A percentile compares a stretch with the other conserved stretches of the same genome.
phyloP scores from a whole-genome alignment of 805 yeast species.

The Suhomyces sp. region DNA sequence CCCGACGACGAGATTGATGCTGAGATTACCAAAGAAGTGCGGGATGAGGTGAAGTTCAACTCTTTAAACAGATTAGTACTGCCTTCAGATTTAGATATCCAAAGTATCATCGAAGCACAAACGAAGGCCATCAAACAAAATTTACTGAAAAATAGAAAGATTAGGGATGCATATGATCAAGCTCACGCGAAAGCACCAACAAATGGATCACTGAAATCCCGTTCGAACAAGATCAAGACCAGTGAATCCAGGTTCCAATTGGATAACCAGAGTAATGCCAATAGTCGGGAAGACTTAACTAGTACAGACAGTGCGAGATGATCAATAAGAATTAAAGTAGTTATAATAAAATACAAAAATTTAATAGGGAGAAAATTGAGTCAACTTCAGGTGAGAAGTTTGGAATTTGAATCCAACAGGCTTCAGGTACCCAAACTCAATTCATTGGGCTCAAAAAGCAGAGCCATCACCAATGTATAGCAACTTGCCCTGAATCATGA shows the following conservation, averaged over 20 bases:
- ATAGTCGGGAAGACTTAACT: slow-evolving; percentile 18
- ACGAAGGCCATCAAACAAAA: slow-evolving; percentile 35
- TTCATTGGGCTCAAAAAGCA: too few species aligned
- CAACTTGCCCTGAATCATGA: too few species aligned
- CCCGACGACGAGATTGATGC: slow-evolving; percentile 41
- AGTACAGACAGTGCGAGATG: too few species aligned
- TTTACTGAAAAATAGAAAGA: slow-evolving; percentile 41
- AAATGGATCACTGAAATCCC: too few species aligned
- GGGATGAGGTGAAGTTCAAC: slow-evolving; percentile 39
- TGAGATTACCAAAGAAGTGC: slow-evolving; percentile 36
- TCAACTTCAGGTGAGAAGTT: too few species aligned
- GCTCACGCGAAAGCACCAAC: neutral
- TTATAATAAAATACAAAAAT: too few species aligned
- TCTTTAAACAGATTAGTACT: slow-evolving; percentile 30
- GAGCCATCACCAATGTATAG: too few species aligned
- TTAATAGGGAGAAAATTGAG: too few species aligned
- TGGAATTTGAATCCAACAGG: too few species aligned
- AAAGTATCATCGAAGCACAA: slow-evolving; percentile 38
- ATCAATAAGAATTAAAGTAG: too few species aligned
- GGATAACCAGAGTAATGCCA: slow-evolving; percentile 29
- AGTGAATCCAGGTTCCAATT: slow-evolving; percentile 14
- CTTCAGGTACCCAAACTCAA: too few species aligned
- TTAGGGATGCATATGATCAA: slow-evolving; percentile 39
- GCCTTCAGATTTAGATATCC: slow-evolving; percentile 40
- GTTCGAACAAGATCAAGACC: neutral